Conservation (phyloP, 2,329 filamentous ascomycete genomes). For the Phyllosticta citriasiana region DNA sequence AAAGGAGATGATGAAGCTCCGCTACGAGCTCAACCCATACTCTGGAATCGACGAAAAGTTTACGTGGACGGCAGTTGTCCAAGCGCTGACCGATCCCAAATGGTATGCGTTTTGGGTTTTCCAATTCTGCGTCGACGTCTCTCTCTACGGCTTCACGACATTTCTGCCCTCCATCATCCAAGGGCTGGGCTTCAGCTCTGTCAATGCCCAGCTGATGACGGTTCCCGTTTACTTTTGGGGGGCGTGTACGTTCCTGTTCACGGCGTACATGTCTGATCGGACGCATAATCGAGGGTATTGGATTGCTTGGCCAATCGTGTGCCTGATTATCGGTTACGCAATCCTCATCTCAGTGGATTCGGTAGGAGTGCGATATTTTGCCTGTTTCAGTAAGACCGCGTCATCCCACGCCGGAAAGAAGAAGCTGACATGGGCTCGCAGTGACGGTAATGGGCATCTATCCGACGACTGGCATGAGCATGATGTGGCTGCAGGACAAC, state of each 20-base stretch:
- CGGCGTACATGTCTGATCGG: conserved; percentile 6
- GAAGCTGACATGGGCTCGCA: not conserved
- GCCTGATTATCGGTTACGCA: conserved; percentile 8
- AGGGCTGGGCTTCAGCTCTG: conserved; percentile 49
- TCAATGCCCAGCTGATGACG: conserved; percentile 52
- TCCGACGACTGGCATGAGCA: conserved; percentile 8
- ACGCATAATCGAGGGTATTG: not conserved
- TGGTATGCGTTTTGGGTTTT: conserved; percentile 9
- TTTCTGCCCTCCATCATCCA: conserved; percentile 52
- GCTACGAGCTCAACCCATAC: conserved; percentile 6
- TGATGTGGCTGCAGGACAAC: conserved; percentile 10
- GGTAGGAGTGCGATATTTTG: conserved; percentile 8
- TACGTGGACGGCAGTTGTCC: conserved; percentile 20
- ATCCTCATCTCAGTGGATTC: conserved; percentile 6
- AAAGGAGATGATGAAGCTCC: conserved; percentile 7
- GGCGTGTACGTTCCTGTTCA: conserved; percentile 1
- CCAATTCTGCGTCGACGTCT: conserved; percentile 17
- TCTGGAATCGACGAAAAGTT: conserved; percentile 9
- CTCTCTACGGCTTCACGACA: conserved; percentile 36
- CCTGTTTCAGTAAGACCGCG: conserved; percentile 10
- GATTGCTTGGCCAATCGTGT: conserved; percentile 6
- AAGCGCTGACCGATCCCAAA: conserved; percentile 17
- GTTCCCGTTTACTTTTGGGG: conserved; percentile 17
- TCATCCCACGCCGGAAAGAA: not conserved
- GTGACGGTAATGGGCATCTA: conserved; percentile 8